Base-by-base conservation (phyloP, 495 filamentous ascomycete species). In the Annulohypoxylon nitens region DNA sequence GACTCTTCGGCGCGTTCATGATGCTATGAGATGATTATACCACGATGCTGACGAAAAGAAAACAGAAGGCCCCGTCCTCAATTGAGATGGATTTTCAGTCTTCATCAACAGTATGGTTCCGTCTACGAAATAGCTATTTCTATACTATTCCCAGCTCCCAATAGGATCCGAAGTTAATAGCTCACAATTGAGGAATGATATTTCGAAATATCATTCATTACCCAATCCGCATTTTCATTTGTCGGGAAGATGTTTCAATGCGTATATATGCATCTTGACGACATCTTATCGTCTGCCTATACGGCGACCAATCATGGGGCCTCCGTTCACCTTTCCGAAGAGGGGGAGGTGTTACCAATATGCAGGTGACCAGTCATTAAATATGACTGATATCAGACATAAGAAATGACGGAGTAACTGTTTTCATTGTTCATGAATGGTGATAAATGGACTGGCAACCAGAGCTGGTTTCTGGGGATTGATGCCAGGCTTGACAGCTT, bases 301-400 rank as follows among this genome's bases (percentile, higher is more conserved):
- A 4, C 26, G 60, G 70, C 60, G 39, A 54, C 71, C 65, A 73
- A 73, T 73, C 61, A 66, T 20, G 16, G 34, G 2, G 26, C 36
- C 23, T 14, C 7, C 37, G 36, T 50, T 34, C 53, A 33, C 11
- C 43, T 18, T 25, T 37, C 5, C 34, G 20, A 53, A 64, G 20
- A 60, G 64, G 61, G 64, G 60, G 70, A 45, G 41, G 43, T 30
- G 64, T 61, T 36, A 51, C 9, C 39, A 43, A 50, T 39, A 65
- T 57, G 55, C 71, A 41, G 60, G 48, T 26, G 18, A 47, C 48
- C 65, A 45, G 4, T 51, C 37, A 23, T 39, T 9, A 30, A 61
- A 43, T 69, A 39, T 48, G 26, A 62, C 55, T 48, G 36, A 61
- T 36, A 48, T 43, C 34, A 51, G 34, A 59, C 9, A 18, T 41